A percentile compares a stretch with the other conserved stretches of the same genome.
phyloP scores from a whole-genome alignment of 2,329 filamentous ascomycete species.

The Pseudogymnoascus sp. region DNA sequence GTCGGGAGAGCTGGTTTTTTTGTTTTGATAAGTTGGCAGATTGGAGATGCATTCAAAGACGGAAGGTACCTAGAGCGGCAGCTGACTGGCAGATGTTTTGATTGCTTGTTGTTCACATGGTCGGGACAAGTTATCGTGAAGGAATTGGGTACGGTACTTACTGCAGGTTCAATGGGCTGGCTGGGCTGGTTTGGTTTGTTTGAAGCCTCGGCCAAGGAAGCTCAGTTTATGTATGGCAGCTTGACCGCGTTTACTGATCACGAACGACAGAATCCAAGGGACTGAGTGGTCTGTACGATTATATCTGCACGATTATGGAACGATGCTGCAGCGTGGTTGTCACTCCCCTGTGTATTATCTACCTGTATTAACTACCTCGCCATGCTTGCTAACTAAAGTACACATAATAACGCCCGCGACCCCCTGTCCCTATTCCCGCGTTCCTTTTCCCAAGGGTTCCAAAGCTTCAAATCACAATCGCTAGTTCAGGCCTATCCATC shows the following conservation, averaged over 20 bases:
- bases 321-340: background rate
- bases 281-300: background rate
- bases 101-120: background rate
- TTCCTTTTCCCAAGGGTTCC: background rate
- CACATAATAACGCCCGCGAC: constrained; percentile 1
- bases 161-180: background rate
- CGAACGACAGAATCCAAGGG: background rate
- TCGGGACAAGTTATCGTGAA: too few relatives aligned
- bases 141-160: background rate
- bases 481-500: constrained; percentile 70
- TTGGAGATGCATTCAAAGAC: background rate
- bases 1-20: background rate
- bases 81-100: background rate
- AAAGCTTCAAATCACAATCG: constrained; percentile 61
- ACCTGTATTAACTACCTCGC: constrained; percentile 9
- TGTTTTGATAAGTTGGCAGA: background rate
- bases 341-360: constrained; percentile 3
- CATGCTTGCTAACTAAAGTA: constrained; percentile 8
- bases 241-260: background rate
- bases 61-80: background rate
- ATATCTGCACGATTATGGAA: background rate
- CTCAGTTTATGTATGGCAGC: background rate
- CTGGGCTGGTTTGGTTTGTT: background rate
- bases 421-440: background rate
- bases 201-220: background rate